Evolutionary conservation across 169 alveolate genomes (phyloP).

Genomic region (Theileria orientalis): DNA sequence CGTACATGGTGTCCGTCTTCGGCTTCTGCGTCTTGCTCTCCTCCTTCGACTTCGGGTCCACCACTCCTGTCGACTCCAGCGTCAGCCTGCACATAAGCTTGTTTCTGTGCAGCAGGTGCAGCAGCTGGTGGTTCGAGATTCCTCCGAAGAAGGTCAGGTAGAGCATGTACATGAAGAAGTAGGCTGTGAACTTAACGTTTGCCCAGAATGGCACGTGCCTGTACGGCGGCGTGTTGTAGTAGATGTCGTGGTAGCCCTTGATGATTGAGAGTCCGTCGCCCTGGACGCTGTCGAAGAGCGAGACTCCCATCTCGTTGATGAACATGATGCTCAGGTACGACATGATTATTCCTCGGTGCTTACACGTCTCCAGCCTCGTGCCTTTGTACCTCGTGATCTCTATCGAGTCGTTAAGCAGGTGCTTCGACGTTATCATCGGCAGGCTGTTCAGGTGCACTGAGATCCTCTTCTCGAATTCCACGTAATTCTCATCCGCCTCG

Average conservation of each 20-base stretch:
- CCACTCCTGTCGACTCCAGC: conserved; percentile 30
- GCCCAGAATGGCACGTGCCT: conserved; percentile 40
- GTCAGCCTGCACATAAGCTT: conserved; percentile 36
- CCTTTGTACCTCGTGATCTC: conserved; percentile 28
- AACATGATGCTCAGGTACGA: conserved; percentile 49
- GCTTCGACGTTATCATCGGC: conserved; percentile 55
- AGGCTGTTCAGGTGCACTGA: conserved; percentile 16
- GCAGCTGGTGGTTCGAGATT: conserved; percentile 28
- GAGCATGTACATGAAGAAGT: conserved; percentile 24
- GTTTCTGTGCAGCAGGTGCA: conserved; percentile 58
- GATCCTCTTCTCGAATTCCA: conserved; percentile 8
- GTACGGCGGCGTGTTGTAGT: conserved; percentile 58
- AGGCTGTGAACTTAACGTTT: conserved; percentile 41
- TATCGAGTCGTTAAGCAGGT: conserved; percentile 33
- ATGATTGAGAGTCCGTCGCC: conserved; percentile 21
- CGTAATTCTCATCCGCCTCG: too few species aligned
- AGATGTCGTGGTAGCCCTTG: conserved; percentile 39
- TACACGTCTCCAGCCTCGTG: conserved; percentile 44
- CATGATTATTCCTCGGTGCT: conserved; percentile 44
- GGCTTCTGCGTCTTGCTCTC: neutral
- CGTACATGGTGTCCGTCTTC: conserved; percentile 13
- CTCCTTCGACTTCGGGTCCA: neutral
- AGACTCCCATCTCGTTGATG: conserved; percentile 26
- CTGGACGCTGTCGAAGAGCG: conserved; percentile 10
- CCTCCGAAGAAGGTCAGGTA: conserved; percentile 58